phyloP scores from a whole-genome alignment of 1,284 basidiomycete species.

The Tylopilus sp. region DNA sequence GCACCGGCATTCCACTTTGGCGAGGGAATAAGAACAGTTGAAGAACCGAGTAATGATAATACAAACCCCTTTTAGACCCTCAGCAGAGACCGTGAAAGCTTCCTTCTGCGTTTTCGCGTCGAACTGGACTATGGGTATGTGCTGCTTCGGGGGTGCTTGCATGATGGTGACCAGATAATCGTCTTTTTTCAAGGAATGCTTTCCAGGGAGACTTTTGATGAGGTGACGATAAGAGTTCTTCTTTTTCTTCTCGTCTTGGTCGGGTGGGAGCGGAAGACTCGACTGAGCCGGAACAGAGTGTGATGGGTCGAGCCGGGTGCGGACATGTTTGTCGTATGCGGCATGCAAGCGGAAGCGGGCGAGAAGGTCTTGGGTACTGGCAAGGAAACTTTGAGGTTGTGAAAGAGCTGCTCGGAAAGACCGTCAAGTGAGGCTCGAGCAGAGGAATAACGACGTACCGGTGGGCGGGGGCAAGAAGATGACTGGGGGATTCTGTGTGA shows the following conservation, averaged over 20 bases:
- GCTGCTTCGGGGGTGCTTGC: constrained; percentile 68
- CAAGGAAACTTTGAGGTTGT: constrained; percentile 47
- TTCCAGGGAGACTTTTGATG: constrained; percentile 72
- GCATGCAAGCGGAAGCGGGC: constrained; percentile 61
- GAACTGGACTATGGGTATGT: constrained; percentile 59
- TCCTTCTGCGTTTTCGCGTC: constrained; percentile 64
- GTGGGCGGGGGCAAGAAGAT: constrained; percentile 30
- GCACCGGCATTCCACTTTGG: constrained; percentile 64
- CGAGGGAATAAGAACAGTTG: constrained; percentile 20
- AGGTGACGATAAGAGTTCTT: constrained; percentile 75
- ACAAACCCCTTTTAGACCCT: constrained; percentile 74
- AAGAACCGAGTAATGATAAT: constrained; percentile 9
- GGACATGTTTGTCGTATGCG: constrained; percentile 74
- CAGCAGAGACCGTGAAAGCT: constrained; percentile 67
- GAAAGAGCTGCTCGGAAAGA: constrained; percentile 30
- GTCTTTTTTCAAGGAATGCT: constrained; percentile 80
- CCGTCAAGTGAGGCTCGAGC: constrained; percentile 11
- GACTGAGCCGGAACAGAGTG: constrained; percentile 30
- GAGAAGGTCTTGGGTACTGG: constrained; percentile 72
- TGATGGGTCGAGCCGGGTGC: constrained; percentile 39
- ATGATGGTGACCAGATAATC: constrained; percentile 65
- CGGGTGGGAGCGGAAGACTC: constrained; percentile 40
- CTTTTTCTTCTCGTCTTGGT: constrained; percentile 68
- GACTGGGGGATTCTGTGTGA: constrained; percentile 22
- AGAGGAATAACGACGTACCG: constrained; percentile 18